These are phyloP conservation scores for Wickerhamomyces canadensis DNA, from an alignment of 805 yeast genomes.

Conservation along the genomic window DNA sequence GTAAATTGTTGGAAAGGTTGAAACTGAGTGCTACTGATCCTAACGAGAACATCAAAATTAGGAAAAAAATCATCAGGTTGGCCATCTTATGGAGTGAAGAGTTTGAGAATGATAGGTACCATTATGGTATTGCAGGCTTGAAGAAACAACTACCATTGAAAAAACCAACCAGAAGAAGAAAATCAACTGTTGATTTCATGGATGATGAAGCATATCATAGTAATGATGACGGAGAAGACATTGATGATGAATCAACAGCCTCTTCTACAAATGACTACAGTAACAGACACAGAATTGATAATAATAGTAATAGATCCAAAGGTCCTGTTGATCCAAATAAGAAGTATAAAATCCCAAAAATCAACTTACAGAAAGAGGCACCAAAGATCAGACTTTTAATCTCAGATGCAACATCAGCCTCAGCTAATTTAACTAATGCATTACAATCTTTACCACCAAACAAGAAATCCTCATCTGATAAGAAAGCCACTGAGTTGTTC, in stretches of 20 bases:
- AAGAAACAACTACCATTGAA: slow-evolving; percentile 37
- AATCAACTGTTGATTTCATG: slow-evolving; percentile 33
- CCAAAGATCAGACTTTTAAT: slow-evolving; percentile 65
- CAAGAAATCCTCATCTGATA: slow-evolving; percentile 54
- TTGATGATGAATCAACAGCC: slow-evolving; percentile 16
- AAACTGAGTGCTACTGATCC: slow-evolving; percentile 39
- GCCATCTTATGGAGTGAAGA: slow-evolving; percentile 66
- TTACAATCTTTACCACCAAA: slow-evolving; percentile 37
- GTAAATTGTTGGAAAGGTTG: slow-evolving; percentile 59
- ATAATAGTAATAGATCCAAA: no score
- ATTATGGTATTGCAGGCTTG: slow-evolving; percentile 42
- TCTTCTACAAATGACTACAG: slow-evolving; percentile 1
- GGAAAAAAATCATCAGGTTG: slow-evolving; percentile 41
- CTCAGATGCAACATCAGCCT: slow-evolving; percentile 69
- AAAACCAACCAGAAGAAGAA: slow-evolving; percentile 20
- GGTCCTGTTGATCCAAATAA: slow-evolving; percentile 31
- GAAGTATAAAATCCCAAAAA: slow-evolving; percentile 58
- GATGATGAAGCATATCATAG: slow-evolving; percentile 44
- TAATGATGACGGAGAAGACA: no score
- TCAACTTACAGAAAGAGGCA: slow-evolving; percentile 62
- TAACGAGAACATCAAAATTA: slow-evolving; percentile 42
- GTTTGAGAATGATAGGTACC: slow-evolving; percentile 42
- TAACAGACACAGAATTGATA: no score
- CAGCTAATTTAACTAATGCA: slow-evolving; percentile 64
- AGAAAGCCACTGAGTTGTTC: slow-evolving; percentile 56